Conservation (phyloP, 2,329 filamentous ascomycete species). For the Clonostachys rhizophaga region DNA sequence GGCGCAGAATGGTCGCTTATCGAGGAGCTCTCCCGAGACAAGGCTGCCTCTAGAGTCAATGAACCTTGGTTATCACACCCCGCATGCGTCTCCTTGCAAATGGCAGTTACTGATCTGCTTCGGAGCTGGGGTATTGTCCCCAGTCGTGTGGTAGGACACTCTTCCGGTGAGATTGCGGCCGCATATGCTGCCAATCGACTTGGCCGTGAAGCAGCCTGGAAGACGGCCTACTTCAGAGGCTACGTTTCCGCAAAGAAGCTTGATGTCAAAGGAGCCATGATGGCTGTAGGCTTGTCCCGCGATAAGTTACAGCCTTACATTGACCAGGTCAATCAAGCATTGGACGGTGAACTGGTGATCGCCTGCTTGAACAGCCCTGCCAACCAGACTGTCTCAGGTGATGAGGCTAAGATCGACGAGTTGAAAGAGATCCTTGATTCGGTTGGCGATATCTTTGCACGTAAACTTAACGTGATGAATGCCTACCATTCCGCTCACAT, state of each 20-base stretch:
- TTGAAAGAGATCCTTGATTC: slow-evolving; percentile 11
- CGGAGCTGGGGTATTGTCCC: background rate
- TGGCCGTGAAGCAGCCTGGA: slow-evolving; percentile 7
- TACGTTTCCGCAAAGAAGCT: slow-evolving; percentile 4
- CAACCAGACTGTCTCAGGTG: slow-evolving; percentile 25
- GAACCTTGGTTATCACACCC: background rate
- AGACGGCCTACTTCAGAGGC: slow-evolving; percentile 13
- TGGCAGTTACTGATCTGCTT: background rate
- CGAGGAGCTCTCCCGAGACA: no score
- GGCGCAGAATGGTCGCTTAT: no score
- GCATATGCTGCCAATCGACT: slow-evolving; percentile 24
- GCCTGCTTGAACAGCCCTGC: slow-evolving; percentile 22
- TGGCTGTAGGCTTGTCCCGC: slow-evolving; percentile 40
- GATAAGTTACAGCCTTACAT: background rate
- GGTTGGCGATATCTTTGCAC: slow-evolving; percentile 14
- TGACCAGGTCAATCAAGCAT: slow-evolving; percentile 16
- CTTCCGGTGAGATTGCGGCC: background rate
- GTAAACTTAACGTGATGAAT: slow-evolving; percentile 13
- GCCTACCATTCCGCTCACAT: slow-evolving; percentile 23
- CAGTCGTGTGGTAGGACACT: background rate
- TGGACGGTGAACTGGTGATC: no score
- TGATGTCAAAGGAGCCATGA: slow-evolving; percentile 37
- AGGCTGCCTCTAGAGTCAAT: no score
- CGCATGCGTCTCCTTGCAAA: background rate
- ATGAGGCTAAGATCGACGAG: slow-evolving; percentile 12